Evolutionary conservation across 345 rosid species (phyloP).

Genomic region (Hirschfeldia incana): DNA sequence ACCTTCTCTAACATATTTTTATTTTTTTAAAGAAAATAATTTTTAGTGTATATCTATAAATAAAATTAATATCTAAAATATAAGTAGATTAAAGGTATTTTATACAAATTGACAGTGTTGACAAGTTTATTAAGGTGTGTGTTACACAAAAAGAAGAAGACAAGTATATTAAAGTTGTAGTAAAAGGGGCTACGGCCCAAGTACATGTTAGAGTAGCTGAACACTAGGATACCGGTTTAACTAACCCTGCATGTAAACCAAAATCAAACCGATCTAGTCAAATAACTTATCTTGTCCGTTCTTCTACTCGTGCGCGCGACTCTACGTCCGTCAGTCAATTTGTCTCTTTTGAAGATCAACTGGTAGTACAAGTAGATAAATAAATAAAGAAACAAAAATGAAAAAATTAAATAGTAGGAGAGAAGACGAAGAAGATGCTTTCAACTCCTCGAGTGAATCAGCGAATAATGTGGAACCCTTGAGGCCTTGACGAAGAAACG

Average conservation of each 20-base stretch:
- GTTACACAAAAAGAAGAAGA: too few species aligned
- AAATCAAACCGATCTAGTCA: constrained; percentile 12
- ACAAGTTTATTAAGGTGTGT: too few species aligned
- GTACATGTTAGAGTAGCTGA: background rate
- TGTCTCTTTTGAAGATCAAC: background rate
- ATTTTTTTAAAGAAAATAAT: too few species aligned
- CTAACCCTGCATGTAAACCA: constrained; percentile 1
- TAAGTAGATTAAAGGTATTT: background rate
- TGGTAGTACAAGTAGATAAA: background rate
- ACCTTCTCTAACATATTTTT: too few species aligned
- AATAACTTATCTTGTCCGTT: background rate
- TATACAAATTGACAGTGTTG: background rate
- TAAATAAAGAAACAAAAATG: background rate
- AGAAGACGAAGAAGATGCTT: constrained; percentile 16
- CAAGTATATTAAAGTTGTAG: background rate
- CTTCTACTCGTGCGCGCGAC: constrained; percentile 21
- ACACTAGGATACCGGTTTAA: background rate
- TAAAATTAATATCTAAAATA: background rate
- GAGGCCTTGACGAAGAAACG: constrained; percentile 34
- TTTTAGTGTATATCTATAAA: too few species aligned
- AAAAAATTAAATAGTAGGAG: background rate
- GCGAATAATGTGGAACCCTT: constrained; percentile 32
- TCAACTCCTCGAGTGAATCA: constrained; percentile 32
- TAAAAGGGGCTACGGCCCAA: background rate
- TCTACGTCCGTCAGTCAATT: background rate